Evolutionary conservation across 1,139 yeast species (phyloP).

Genomic region (Geotrichum macrosporum): DNA sequence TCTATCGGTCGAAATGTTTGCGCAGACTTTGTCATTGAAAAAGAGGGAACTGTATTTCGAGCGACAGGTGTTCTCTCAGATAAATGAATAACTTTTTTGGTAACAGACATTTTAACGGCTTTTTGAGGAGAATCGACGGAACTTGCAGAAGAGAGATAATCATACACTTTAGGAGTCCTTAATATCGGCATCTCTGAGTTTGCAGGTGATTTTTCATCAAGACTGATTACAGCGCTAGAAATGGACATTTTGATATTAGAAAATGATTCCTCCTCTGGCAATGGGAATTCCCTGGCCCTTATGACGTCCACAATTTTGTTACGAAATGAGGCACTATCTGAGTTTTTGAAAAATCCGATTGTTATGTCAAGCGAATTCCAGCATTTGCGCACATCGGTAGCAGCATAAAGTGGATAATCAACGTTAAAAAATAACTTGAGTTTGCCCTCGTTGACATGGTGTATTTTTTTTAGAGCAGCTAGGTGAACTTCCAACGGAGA

Average conservation of each 20-base stretch:
- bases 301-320: conserved; percentile 6
- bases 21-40: conserved; percentile 2
- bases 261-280: conserved; percentile 13
- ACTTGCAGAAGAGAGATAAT: neutral
- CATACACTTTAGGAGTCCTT: neutral
- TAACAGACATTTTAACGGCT: conserved; percentile 9
- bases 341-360: conserved; percentile 12
- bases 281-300: conserved; percentile 9
- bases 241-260: conserved; percentile 18
- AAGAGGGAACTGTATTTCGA: conserved; percentile 8
- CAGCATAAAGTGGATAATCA: conserved; percentile 14
- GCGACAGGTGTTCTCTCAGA: neutral
- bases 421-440: conserved; percentile 15
- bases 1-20: neutral
- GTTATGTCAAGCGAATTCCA: conserved; percentile 11
- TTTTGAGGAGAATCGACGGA: neutral
- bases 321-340: neutral
- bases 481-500: conserved; percentile 17
- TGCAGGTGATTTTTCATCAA: conserved; percentile 1
- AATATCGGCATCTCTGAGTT: neutral
- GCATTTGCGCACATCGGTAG: conserved; percentile 1
- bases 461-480: conserved; percentile 12
- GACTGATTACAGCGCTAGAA: conserved; percentile 7
- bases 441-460: neutral
- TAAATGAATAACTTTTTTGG: conserved; percentile 8